phyloP scores from a whole-genome alignment of 441 rosid genomes.

The Omphalea diandra region DNA sequence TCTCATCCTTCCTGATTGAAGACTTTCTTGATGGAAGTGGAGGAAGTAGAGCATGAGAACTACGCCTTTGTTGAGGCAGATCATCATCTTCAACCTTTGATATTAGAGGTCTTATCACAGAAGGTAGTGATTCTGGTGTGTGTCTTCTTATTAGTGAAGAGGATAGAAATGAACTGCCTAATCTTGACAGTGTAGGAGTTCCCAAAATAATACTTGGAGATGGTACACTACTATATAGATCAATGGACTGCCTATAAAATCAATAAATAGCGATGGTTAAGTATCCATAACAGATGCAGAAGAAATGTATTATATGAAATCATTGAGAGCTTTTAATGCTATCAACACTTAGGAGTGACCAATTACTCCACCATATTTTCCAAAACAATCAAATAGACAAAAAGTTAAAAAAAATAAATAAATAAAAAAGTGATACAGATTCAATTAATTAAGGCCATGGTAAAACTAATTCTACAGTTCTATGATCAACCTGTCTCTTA shows the following conservation, averaged over 20 bases:
- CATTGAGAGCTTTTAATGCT: no score
- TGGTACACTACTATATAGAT: constrained; percentile 68
- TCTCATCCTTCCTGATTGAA: constrained; percentile 38
- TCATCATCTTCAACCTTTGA: constrained; percentile 43
- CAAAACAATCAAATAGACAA: no score
- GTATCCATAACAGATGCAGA: not conserved
- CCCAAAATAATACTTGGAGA: constrained; percentile 70
- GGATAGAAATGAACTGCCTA: constrained; percentile 65
- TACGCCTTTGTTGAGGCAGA: constrained; percentile 37
- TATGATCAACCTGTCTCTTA: not conserved
- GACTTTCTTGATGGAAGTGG: constrained; percentile 48
- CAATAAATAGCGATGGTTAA: constrained; percentile 16
- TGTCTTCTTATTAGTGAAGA: constrained; percentile 62
- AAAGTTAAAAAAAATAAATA: no score
- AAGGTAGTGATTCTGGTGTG: constrained; percentile 57
- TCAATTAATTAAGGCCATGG: not conserved
- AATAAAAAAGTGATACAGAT: no score
- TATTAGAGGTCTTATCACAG: constrained; percentile 55
- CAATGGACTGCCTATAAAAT: constrained; percentile 71
- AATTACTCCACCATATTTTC: no score
- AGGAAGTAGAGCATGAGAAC: constrained; percentile 55
- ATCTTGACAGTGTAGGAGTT: constrained; percentile 54
- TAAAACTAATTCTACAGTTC: not conserved
- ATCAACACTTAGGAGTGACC: no score
- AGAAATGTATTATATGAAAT: not conserved